phyloP scores from a whole-genome alignment of 2,329 filamentous ascomycete genomes.

The Myriangium duriaei region DNA sequence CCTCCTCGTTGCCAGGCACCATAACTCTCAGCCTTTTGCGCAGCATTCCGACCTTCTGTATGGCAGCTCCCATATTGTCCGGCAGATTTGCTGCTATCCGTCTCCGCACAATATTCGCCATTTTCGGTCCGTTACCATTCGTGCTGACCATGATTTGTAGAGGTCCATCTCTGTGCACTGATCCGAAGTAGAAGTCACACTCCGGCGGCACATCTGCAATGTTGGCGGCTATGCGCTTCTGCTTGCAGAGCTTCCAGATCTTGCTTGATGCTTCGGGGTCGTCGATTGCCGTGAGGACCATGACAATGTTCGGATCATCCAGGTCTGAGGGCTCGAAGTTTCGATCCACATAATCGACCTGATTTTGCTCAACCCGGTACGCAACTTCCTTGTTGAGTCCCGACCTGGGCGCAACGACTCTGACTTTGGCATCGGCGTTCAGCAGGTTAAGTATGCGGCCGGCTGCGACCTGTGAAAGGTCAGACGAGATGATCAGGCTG shows the following conservation, averaged over 20 bases:
- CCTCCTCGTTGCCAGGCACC: conserved; percentile 59
- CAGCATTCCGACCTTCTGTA: conserved; percentile 70
- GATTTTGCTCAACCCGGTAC: conserved; percentile 60
- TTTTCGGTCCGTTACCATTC: conserved; percentile 85
- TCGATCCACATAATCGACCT: conserved; percentile 71
- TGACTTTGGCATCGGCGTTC: conserved; percentile 86
- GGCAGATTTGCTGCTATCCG: conserved; percentile 70
- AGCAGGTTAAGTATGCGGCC: conserved; percentile 88
- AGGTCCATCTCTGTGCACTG: conserved; percentile 85
- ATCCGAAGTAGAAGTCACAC: conserved; percentile 98
- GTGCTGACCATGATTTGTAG: conserved; percentile 98
- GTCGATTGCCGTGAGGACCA: conserved; percentile 90
- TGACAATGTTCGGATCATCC: conserved; percentile 53
- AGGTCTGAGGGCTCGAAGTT: conserved; percentile 80
- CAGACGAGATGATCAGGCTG: conserved; percentile 17
- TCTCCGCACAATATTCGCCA: conserved; percentile 75
- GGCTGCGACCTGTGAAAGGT: conserved; percentile 66
- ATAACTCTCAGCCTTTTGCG: conserved; percentile 66
- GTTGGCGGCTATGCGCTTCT: conserved; percentile 73
- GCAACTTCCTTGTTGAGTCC: conserved; percentile 84
- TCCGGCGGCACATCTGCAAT: conserved; percentile 94
- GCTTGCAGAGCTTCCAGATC: conserved; percentile 90
- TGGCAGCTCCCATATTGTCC: conserved; percentile 68
- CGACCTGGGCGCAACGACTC: conserved; percentile 64
- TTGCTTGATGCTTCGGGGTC: conserved; percentile 79